Conservation (phyloP, 2,329 filamentous ascomycete genomes). For the Colletotrichum kahawae region DNA sequence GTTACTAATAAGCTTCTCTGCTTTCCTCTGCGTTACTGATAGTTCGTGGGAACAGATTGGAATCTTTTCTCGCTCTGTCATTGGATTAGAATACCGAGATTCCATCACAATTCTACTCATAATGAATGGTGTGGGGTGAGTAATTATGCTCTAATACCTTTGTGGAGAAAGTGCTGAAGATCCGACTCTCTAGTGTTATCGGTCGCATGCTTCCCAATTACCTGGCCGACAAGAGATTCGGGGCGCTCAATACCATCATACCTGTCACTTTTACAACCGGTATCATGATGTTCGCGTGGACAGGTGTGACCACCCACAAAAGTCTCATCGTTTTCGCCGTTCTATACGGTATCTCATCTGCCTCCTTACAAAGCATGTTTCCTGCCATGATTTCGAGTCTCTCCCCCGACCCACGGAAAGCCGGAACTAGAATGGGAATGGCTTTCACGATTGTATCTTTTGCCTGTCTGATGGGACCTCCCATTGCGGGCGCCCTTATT, state of each 20-base stretch:
- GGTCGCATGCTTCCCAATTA: constrained; percentile 37
- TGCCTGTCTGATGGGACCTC: background rate
- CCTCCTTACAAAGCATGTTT: constrained; percentile 69
- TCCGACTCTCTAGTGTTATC: constrained; percentile 56
- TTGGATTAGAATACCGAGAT: too few relatives aligned
- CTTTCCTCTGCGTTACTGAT: too few relatives aligned
- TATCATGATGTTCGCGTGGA: constrained; percentile 57
- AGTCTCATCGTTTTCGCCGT: constrained; percentile 66
- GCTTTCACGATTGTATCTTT: constrained; percentile 24
- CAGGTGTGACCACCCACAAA: constrained; percentile 41
- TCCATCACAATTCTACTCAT: too few relatives aligned
- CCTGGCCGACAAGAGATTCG: constrained; percentile 24
- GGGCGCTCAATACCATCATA: background rate
- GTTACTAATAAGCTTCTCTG: too few relatives aligned
- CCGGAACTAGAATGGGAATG: constrained; percentile 63
- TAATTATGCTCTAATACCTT: constrained; percentile 27
- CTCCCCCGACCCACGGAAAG: constrained; percentile 54
- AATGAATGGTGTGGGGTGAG: too few relatives aligned
- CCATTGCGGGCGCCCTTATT: background rate
- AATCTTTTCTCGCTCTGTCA: too few relatives aligned
- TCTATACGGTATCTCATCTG: constrained; percentile 67
- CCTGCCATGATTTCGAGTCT: constrained; percentile 63
- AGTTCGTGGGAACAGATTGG: too few relatives aligned
- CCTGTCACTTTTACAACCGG: background rate
- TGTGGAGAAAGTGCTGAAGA: constrained; percentile 55